Conservation (phyloP, 208 protist species). For the Angomonas ambiguus region DNA sequence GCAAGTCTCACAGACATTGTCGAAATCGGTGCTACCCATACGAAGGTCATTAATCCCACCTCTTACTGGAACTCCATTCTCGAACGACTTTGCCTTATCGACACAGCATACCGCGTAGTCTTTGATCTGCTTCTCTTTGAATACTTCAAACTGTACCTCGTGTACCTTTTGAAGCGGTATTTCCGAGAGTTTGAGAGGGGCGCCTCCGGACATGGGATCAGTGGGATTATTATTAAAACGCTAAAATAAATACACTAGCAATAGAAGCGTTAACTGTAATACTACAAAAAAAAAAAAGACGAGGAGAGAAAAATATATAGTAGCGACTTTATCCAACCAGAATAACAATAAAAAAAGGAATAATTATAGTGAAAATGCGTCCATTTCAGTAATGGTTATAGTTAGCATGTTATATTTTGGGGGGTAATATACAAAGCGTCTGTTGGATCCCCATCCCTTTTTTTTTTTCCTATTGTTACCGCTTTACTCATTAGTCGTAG, state of each 20-base stretch:
- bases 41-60: slow-evolving; percentile 87
- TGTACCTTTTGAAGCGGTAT: slow-evolving; percentile 74
- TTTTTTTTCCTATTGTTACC: too few species aligned
- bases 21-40: slow-evolving; percentile 85
- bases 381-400: not conserved
- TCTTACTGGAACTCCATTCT: slow-evolving; percentile 69
- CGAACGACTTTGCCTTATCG: slow-evolving; percentile 83
- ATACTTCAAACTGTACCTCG: slow-evolving; percentile 83
- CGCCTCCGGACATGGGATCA: slow-evolving; percentile 72
- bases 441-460: too few species aligned
- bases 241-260: slow-evolving; percentile 11
- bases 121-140: slow-evolving; percentile 86
- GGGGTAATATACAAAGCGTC: too few species aligned
- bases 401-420: not conserved
- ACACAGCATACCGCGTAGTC: slow-evolving; percentile 81
- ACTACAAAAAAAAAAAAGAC: not conserved
- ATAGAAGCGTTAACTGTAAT: not conserved
- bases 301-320: slow-evolving; percentile 13
- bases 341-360: not conserved
- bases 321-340: not conserved
- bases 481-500: slow-evolving; percentile 9
- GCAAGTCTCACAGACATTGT: slow-evolving; percentile 83
- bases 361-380: not conserved
- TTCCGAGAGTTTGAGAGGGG: slow-evolving; percentile 68
- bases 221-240: not conserved